These are phyloP conservation scores for Magnolia changhungtana DNA, from an alignment of 164 flowering plant genomes.

Conservation along the genomic window DNA sequence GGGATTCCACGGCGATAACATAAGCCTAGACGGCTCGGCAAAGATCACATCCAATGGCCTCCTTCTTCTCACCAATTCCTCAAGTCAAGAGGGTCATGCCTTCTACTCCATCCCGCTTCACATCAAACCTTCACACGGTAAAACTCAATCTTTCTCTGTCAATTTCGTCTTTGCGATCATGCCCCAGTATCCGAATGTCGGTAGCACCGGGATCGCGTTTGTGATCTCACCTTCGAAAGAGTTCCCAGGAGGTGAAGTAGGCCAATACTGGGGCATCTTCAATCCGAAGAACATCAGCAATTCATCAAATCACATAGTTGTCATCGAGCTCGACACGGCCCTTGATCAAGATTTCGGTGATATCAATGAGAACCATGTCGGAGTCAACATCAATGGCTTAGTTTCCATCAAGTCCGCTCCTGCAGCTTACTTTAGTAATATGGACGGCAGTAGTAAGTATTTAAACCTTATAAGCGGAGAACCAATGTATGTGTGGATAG, in stretches of 20 bases:
- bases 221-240: background rate
- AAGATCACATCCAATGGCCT: constrained; percentile 15
- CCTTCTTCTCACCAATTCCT: constrained; percentile 17
- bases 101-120: constrained; percentile 15
- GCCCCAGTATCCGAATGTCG: background rate
- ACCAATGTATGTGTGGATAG: constrained; percentile 18
- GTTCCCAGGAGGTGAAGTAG: constrained; percentile 10
- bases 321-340: constrained; percentile 41
- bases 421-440: constrained; percentile 20
- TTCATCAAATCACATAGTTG: constrained; percentile 34
- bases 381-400: constrained; percentile 43
- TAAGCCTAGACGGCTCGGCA: constrained; percentile 27
- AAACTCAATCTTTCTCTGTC: constrained; percentile 8
- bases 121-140: constrained; percentile 3
- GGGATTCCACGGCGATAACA: constrained; percentile 9
- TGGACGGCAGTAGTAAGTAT: constrained; percentile 7
- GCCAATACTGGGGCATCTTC: constrained; percentile 36
- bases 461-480: constrained; percentile 25
- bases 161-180: constrained; percentile 6
- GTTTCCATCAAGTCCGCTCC: constrained; percentile 28
- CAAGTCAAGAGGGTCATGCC: constrained; percentile 17
- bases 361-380: constrained; percentile 40
- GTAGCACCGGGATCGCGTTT: background rate
- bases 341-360: constrained; percentile 20
- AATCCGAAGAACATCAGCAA: constrained; percentile 24